phyloP scores from a whole-genome alignment of 163 green algal genomes.

The Scenedesmus sp. region DNA sequence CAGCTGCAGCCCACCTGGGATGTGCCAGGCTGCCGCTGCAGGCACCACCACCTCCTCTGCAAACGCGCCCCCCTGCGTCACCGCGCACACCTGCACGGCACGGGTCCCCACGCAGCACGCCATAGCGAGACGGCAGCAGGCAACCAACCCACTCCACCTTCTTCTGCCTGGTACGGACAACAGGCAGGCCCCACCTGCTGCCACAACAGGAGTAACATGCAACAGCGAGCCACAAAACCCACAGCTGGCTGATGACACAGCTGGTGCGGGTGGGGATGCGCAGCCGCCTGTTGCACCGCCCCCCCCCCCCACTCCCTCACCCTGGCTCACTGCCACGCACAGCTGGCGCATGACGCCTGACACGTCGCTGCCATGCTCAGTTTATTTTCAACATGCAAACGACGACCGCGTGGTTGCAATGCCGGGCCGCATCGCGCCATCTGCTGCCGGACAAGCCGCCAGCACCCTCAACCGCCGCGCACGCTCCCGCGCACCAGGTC shows the following conservation, averaged over 20 bases:
- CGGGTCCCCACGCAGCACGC: not conserved
- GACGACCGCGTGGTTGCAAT: not conserved
- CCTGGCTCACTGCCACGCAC: not conserved
- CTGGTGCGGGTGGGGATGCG: too few relatives aligned
- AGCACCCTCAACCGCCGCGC: too few relatives aligned
- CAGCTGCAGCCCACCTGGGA: conserved; percentile 58
- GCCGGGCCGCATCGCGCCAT: not conserved
- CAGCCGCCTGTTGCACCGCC: too few relatives aligned
- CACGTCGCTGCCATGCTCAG: too few relatives aligned
- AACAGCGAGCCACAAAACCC: too few relatives aligned
- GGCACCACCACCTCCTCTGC: conserved; percentile 78
- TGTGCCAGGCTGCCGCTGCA: conserved; percentile 51
- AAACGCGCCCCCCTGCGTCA: conserved; percentile 78
- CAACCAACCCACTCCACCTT: not conserved
- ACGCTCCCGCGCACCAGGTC: conserved; percentile 72
- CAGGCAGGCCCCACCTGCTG: not conserved
- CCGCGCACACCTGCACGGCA: conserved; percentile 73
- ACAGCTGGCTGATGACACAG: too few relatives aligned
- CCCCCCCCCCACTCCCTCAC: not conserved
- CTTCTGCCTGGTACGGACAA: too few relatives aligned
- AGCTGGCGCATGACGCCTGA: not conserved
- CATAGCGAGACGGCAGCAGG: not conserved
- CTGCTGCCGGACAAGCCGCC: too few relatives aligned
- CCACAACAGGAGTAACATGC: too few relatives aligned
- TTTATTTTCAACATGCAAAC: too few relatives aligned